Evolutionary conservation across 306 rosid genomes (phyloP), one percentile per base, ranked within the genome.

Genomic region (Dalbergia cultrata): DNA sequence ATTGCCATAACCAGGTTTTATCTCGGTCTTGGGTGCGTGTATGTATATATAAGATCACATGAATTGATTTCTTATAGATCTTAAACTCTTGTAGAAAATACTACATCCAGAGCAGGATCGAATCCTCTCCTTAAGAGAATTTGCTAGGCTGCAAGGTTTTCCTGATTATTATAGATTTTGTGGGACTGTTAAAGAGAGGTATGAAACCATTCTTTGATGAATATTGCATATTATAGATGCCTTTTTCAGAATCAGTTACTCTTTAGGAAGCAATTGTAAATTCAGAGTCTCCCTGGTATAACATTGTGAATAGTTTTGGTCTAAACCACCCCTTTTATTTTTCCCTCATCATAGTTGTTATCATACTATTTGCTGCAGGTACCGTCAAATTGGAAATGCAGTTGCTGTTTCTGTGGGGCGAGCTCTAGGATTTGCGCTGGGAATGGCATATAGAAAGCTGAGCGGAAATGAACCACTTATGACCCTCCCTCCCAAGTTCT

Each of bases 71-170:
- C 75, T 74, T 37, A 67, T 58, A 77, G 57, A 57, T 68, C 37
- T 73, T 13, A 60, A 78, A 75, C 72, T 79, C 72, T 60, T 89
- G 80, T 26, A 95, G 99, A 76, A 57, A 63, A 64, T 86, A 52
- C 79, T 95, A 56, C 99, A 95, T 76, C 99, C 98, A 11, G 97
- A 90, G 80, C 99, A 95, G 81, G 99, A 95, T 64, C 86, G 98
- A 54, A 17, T 83, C 70, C 93, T 95, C 45, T 88, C 92, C 8
- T 0, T 93, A 17, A 85, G 98, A 80, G 99, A 95, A 88, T 86
- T 70, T 77, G 98, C 99, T 61, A 88, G 99, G 83, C 77, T 95
- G 84, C 99, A 91, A 81, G 99, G 99, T 31, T 95, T 95, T 81
- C 99, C 94, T 34, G 99, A 95, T 85, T 91, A 92, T 75, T 93